phyloP scores from a whole-genome alignment of 2,329 filamentous ascomycete species.

The Corniculantispora saksenae region DNA sequence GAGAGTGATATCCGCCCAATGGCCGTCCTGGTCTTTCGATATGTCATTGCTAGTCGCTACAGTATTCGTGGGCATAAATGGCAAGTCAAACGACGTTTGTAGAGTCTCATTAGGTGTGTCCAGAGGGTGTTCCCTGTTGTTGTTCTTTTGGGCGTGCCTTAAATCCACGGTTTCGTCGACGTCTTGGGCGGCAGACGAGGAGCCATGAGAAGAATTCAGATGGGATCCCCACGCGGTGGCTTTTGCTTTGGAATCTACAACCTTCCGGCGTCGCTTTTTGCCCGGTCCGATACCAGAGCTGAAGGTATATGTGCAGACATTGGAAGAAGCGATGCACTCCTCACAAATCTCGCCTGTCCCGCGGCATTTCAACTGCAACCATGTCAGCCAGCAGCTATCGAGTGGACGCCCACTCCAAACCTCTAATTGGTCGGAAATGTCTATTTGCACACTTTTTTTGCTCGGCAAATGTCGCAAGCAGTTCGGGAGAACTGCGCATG shows the following conservation, averaged over 20 bases:
- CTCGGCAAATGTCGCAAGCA: constrained; percentile 15
- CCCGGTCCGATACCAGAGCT: constrained; percentile 11
- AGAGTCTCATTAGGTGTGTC: no score
- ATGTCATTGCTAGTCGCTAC: no score
- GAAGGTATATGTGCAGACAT: constrained; percentile 13
- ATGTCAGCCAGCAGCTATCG: background rate
- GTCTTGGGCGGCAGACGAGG: no score
- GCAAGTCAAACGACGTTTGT: no score
- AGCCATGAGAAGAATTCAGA: no score
- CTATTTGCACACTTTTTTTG: background rate
- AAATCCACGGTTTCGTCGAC: no score
- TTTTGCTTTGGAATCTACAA: background rate
- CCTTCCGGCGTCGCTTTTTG: constrained; percentile 12
- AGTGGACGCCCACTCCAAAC: background rate
- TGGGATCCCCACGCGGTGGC: no score
- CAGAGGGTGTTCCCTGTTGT: no score
- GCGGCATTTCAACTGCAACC: constrained; percentile 10
- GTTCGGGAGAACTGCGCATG: constrained; percentile 4
- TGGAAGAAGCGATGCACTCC: background rate
- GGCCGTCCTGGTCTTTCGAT: background rate
- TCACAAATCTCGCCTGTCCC: constrained; percentile 7
- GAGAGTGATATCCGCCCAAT: background rate
- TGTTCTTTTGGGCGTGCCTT: no score
- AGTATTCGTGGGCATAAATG: no score
- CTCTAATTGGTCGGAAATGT: no score